Percentiles rank a stretch among this genome's conserved stretches.
These are phyloP conservation scores for Phanerodontia chrysosporium DNA, from an alignment of 768 basidiomycete genomes.

Conservation along the genomic window DNA sequence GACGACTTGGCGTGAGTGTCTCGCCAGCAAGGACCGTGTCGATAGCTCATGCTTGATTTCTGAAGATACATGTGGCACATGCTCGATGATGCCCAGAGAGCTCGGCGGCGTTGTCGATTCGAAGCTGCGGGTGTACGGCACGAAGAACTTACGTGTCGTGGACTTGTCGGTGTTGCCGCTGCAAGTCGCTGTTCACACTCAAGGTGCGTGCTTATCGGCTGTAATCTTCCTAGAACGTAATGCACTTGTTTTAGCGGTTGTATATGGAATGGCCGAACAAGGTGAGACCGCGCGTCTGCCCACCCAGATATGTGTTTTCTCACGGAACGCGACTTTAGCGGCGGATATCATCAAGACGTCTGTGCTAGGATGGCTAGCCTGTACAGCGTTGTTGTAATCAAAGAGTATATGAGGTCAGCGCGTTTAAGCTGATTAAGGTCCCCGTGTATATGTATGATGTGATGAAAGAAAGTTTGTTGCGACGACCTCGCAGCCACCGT, in stretches of 20 bases:
- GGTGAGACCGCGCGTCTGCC: slow-evolving; percentile 14
- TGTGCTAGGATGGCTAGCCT: not conserved
- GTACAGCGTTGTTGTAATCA: not conserved
- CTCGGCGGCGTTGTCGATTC: not conserved
- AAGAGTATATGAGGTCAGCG: too few relatives aligned
- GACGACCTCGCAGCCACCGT: too few relatives aligned
- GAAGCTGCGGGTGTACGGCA: not conserved
- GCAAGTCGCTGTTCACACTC: not conserved
- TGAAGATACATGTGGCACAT: not conserved
- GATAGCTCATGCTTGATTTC: not conserved
- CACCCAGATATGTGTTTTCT: not conserved
- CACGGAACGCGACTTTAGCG: slow-evolving; percentile 8
- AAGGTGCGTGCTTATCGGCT: slow-evolving; percentile 13
- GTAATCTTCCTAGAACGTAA: too few relatives aligned
- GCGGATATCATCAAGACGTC: slow-evolving; percentile 26
- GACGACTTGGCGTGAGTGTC: not conserved
- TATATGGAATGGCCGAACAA: slow-evolving; percentile 28
- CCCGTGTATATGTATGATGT: too few relatives aligned
- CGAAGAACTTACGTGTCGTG: slow-evolving; percentile 34
- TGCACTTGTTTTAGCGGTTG: not conserved
- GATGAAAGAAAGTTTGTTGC: too few relatives aligned
- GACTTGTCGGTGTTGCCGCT: slow-evolving; percentile 33
- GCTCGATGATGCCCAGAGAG: not conserved
- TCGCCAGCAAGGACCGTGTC: not conserved
- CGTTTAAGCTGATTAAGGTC: too few relatives aligned